These are phyloP conservation scores for Lactarius quietus DNA, from an alignment of 768 basidiomycete species.

Conservation along the genomic window DNA sequence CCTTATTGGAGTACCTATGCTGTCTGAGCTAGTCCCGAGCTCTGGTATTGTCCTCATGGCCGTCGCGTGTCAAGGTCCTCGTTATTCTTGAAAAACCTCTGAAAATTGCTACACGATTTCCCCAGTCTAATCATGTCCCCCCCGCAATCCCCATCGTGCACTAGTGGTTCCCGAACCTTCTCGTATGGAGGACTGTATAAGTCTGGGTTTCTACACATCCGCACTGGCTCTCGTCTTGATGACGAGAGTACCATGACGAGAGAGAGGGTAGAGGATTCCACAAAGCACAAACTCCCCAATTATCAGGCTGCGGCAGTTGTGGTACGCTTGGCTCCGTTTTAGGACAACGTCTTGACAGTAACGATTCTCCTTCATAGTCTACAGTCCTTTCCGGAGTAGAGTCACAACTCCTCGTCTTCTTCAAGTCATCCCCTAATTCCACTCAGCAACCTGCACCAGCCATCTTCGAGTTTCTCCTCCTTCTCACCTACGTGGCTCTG, in stretches of 20 bases:
- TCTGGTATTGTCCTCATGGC: constrained; percentile 7
- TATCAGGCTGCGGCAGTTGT: constrained; percentile 23
- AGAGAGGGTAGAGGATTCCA: constrained; percentile 2
- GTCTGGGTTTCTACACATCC: neutral
- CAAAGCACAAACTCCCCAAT: constrained; percentile 15
- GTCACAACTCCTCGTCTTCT: constrained; percentile 19
- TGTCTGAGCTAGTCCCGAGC: neutral
- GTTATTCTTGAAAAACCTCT: neutral
- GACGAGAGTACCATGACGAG: neutral
- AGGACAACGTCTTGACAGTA: neutral
- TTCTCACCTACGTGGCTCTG: constrained; percentile 23
- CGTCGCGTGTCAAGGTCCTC: neutral
- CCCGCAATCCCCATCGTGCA: neutral
- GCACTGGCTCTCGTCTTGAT: neutral
- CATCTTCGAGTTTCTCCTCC: constrained; percentile 9
- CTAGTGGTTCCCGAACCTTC: neutral
- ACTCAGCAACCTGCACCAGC: neutral
- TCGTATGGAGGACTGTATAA: neutral
- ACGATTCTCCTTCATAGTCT: constrained; percentile 5
- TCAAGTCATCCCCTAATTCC: constrained; percentile 3
- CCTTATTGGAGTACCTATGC: neutral
- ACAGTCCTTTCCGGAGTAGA: constrained; percentile 22
- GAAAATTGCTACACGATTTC: neutral
- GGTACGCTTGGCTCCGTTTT: neutral
- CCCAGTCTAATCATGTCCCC: constrained; percentile 9